Evolutionary conservation across 352 stramenopile genomes (phyloP).

Genomic region (Phytophthora tubulina): DNA sequence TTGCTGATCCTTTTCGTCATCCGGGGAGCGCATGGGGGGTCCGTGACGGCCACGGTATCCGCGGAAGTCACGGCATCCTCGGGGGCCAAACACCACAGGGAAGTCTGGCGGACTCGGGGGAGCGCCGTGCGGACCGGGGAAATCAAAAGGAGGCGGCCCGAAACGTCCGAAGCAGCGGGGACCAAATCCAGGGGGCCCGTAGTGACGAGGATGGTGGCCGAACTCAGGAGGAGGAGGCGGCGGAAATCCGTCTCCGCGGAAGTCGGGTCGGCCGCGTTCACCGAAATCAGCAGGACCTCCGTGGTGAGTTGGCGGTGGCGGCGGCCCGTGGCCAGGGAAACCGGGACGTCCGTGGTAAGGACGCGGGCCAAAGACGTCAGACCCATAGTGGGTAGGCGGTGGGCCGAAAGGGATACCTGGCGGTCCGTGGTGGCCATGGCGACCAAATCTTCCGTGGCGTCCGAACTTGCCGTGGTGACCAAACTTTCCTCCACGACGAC

Average conservation of each 20-base stretch:
- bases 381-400: not conserved
- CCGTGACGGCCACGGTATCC: constrained; percentile 20
- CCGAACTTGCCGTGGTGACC: constrained; percentile 33
- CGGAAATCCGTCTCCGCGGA: not conserved
- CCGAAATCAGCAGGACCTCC: constrained; percentile 10
- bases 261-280: not conserved
- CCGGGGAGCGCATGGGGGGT: constrained; percentile 11
- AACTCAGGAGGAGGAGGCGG: constrained; percentile 12
- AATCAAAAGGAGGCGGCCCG: constrained; percentile 17
- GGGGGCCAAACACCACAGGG: constrained; percentile 12
- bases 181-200: constrained; percentile 20
- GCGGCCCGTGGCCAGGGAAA: constrained; percentile 11
- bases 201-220: not conserved
- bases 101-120: constrained; percentile 14
- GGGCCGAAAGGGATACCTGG: constrained; percentile 16
- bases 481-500: constrained; percentile 39
- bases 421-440: constrained; percentile 25
- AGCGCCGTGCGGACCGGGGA: constrained; percentile 10
- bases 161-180: constrained; percentile 22
- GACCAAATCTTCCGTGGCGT: constrained; percentile 25
- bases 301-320: not conserved
- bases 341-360: not conserved
- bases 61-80: constrained; percentile 15
- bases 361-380: constrained; percentile 4
- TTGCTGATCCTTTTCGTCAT: constrained; percentile 15